A percentile compares a stretch with the other conserved stretches of the same genome.
Conservation (phyloP, 164 flowering plant species). For the Chloranthus sessilifolius region DNA sequence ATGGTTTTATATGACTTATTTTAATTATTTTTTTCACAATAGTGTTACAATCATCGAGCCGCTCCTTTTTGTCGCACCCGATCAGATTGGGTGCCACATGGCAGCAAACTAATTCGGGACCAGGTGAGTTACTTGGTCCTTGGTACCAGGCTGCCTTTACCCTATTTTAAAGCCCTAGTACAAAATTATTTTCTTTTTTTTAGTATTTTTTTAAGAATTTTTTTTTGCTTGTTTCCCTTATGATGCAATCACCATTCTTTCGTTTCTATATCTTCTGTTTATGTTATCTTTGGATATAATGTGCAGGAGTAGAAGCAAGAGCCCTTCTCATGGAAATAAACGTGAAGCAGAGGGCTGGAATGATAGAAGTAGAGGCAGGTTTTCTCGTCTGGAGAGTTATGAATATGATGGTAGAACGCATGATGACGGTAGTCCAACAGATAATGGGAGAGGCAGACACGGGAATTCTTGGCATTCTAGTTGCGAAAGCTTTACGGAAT, state of each 20-base stretch:
- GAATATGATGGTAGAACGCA: constrained; percentile 29
- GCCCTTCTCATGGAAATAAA: constrained; percentile 39
- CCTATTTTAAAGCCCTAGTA: too few relatives aligned
- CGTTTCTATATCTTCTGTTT: background rate
- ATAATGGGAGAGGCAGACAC: constrained; percentile 32
- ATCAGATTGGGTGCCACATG: too few relatives aligned
- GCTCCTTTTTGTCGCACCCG: too few relatives aligned
- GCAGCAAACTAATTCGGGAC: too few relatives aligned
- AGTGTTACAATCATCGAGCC: too few relatives aligned
- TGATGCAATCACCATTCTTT: background rate
- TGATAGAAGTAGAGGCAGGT: constrained; percentile 45
- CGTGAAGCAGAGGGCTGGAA: constrained; percentile 34
- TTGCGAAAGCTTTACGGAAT: constrained; percentile 6
- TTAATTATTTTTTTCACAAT: too few relatives aligned
- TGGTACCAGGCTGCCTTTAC: too few relatives aligned
- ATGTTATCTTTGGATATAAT: background rate
- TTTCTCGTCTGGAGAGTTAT: constrained; percentile 43
- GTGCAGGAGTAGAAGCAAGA: constrained; percentile 33
- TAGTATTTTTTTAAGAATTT: too few relatives aligned
- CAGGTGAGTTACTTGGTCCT: too few relatives aligned
- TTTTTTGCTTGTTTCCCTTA: background rate
- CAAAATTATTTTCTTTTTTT: too few relatives aligned
- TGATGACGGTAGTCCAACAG: constrained; percentile 15
- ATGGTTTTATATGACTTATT: too few relatives aligned
- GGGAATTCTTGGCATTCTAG: constrained; percentile 27